Percentiles rank a stretch among this genome's conserved stretches.
Conservation (phyloP, 2,329 filamentous ascomycete genomes). For the Fusarium gaditjirri region DNA sequence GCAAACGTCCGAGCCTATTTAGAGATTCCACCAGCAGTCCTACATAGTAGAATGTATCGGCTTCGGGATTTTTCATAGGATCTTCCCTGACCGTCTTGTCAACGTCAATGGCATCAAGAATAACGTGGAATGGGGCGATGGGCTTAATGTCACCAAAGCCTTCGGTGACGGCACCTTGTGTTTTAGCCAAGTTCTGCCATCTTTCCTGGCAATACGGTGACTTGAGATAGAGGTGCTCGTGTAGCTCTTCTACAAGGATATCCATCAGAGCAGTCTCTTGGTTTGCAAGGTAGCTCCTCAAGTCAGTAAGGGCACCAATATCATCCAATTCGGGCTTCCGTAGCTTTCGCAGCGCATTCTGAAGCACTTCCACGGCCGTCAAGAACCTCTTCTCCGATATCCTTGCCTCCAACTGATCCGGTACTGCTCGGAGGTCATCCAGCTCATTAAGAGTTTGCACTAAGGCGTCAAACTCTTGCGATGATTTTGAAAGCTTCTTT, state of each 20-base stretch:
- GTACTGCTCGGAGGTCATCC: constrained; percentile 88
- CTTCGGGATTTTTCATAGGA: constrained; percentile 90
- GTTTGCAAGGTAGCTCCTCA: constrained; percentile 88
- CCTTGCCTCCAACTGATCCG: constrained; percentile 90
- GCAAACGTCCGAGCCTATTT: constrained; percentile 87
- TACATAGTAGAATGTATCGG: constrained; percentile 95
- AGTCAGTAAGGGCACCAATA: constrained; percentile 87
- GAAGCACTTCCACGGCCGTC: constrained; percentile 89
- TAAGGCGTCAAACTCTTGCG: constrained; percentile 90
- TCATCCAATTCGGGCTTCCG: constrained; percentile 89
- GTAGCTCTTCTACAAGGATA: constrained; percentile 95
- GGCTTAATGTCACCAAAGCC: constrained; percentile 58
- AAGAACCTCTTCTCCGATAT: constrained; percentile 98
- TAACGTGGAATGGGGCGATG: constrained; percentile 65
- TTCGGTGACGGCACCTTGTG: constrained; percentile 66
- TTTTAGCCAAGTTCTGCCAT: constrained; percentile 85
- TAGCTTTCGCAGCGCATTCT: constrained; percentile 85
- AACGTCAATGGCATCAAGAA: constrained; percentile 70
- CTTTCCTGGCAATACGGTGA: constrained; percentile 97
- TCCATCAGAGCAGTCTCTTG: constrained; percentile 93
- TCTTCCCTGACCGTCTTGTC: constrained; percentile 79
- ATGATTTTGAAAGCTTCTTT: constrained; percentile 86
- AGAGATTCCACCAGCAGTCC: constrained; percentile 87
- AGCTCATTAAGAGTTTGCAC: constrained; percentile 84
- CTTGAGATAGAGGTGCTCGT: constrained; percentile 97